phyloP scores from a whole-genome alignment of 768 basidiomycete genomes.

The Leucocoprinus sp. region DNA sequence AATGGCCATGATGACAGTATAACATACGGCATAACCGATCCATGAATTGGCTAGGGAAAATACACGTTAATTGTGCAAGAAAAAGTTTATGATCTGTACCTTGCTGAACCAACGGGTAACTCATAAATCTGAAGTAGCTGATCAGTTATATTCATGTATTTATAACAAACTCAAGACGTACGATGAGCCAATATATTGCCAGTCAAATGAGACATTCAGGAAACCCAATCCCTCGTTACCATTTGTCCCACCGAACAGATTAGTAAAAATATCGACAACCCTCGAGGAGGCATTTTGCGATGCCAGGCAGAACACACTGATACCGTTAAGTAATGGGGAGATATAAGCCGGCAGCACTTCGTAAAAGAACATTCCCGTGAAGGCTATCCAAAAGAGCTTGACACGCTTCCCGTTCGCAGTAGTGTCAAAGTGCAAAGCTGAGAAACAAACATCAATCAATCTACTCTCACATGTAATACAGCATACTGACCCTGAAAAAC shows the following conservation, averaged over 20 bases:
- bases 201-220: constrained; percentile 55
- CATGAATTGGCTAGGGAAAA: constrained; percentile 41
- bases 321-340: constrained; percentile 55
- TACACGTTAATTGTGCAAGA: neutral
- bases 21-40: constrained; percentile 46
- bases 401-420: constrained; percentile 37
- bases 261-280: constrained; percentile 44
- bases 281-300: constrained; percentile 37
- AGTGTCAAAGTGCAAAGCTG: constrained; percentile 43
- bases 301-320: constrained; percentile 55
- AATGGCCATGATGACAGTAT: constrained; percentile 43
- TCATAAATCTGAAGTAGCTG: constrained; percentile 34
- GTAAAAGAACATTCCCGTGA: constrained; percentile 43
- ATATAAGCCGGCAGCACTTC: constrained; percentile 50
- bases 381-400: constrained; percentile 44
- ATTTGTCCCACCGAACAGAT: constrained; percentile 57
- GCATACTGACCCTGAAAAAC: constrained; percentile 44
- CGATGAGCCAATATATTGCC: constrained; percentile 53
- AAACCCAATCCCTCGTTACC: constrained; percentile 65
- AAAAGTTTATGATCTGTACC: constrained; percentile 21
- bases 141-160: neutral
- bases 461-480: neutral
- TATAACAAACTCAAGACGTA: constrained; percentile 14
- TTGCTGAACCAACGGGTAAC: constrained; percentile 47
- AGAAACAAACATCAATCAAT: neutral